These are phyloP conservation scores for Nannochloris sp. DNA, from an alignment of 139 green algal species.

Conservation along the genomic window DNA sequence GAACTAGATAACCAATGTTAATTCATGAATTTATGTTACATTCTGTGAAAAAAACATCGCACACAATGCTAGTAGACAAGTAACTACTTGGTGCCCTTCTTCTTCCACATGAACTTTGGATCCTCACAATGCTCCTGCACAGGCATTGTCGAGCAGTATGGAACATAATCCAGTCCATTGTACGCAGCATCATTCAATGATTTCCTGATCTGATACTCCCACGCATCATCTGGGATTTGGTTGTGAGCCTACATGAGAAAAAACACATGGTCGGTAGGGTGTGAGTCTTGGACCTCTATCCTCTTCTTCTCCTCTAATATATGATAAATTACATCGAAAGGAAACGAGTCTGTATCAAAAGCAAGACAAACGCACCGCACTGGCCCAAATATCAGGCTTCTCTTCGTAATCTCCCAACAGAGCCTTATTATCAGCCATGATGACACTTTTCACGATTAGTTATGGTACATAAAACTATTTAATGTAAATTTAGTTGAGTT, in stretches of 20 bases:
- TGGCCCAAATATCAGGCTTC: slow-evolving; percentile 31
- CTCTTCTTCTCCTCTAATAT: not conserved
- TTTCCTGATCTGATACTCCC: slow-evolving; percentile 66
- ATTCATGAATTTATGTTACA: too few species aligned
- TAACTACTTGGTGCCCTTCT: slow-evolving; percentile 9
- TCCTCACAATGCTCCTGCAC: slow-evolving; percentile 38
- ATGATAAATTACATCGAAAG: not conserved
- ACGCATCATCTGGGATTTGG: slow-evolving; percentile 49
- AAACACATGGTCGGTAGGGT: not conserved
- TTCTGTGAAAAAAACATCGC: too few species aligned
- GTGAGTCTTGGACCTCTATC: not conserved
- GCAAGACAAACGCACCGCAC: slow-evolving; percentile 21
- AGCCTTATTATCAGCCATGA: not conserved
- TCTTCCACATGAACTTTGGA: slow-evolving; percentile 54
- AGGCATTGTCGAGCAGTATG: slow-evolving; percentile 64
- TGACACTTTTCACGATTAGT: too few species aligned
- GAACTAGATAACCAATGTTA: too few species aligned
- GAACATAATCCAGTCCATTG: slow-evolving; percentile 51
- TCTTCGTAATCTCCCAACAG: slow-evolving; percentile 11
- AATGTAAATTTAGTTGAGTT: too few species aligned
- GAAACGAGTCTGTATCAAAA: not conserved
- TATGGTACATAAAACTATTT: too few species aligned
- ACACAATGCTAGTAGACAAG: too few species aligned
- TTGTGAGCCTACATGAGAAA: slow-evolving; percentile 25
- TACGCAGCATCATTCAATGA: slow-evolving; percentile 59